Conservation (phyloP, 257 asterid genomes). For the Prunella vulgaris region DNA sequence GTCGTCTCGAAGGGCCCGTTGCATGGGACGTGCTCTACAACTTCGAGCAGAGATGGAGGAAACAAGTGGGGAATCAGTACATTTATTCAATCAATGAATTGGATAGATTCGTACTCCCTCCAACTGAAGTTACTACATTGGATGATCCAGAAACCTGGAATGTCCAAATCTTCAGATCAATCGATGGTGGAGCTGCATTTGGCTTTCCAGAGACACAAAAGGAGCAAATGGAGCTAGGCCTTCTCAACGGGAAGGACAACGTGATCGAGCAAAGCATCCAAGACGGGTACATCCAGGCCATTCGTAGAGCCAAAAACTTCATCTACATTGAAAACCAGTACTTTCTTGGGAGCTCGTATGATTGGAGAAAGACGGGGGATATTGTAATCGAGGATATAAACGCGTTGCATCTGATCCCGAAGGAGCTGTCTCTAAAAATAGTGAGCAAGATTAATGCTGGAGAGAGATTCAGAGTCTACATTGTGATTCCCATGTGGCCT, state of each 20-base stretch:
- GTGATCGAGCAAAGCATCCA: constrained; percentile 79
- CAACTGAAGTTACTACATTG: constrained; percentile 31
- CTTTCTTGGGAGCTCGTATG: constrained; percentile 82
- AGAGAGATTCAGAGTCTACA: constrained; percentile 63
- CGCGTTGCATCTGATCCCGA: constrained; percentile 71
- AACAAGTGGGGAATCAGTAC: constrained; percentile 45
- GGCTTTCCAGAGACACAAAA: constrained; percentile 53
- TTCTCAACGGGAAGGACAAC: constrained; percentile 59
- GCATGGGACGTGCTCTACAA: constrained; percentile 95
- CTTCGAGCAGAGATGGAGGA: constrained; percentile 87
- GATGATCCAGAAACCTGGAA: constrained; percentile 67
- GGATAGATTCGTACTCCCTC: constrained; percentile 34
- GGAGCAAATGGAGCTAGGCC: constrained; percentile 47
- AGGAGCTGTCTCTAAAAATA: constrained; percentile 77
- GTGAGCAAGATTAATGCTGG: constrained; percentile 64
- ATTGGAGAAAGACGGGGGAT: constrained; percentile 45
- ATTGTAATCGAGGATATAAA: constrained; percentile 48
- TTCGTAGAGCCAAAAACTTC: constrained; percentile 74
- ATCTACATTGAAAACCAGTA: constrained; percentile 90
- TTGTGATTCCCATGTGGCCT: constrained; percentile 97
- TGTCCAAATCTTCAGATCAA: constrained; percentile 81
- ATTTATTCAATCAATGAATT: constrained; percentile 44
- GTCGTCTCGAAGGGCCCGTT: constrained; percentile 75
- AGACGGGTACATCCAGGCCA: constrained; percentile 80
- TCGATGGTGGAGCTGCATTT: constrained; percentile 65